Evolutionary conservation across 805 yeast species (phyloP).

Genomic region (Kuraishia floccosa): DNA sequence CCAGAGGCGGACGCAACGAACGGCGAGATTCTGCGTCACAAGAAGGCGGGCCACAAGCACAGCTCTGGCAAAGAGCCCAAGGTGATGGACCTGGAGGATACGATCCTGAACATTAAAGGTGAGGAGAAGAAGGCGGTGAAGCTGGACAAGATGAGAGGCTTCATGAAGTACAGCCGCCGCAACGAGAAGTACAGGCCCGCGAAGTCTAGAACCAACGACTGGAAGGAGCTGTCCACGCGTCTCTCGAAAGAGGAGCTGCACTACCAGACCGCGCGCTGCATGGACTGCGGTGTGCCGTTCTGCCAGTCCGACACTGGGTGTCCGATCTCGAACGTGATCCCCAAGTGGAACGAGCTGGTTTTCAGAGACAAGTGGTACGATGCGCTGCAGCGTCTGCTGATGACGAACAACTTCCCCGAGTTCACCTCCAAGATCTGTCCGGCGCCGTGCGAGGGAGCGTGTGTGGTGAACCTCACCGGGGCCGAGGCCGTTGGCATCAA

Average conservation of each 20-base stretch:
- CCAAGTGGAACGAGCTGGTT: constrained; percentile 95
- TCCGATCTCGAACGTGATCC: constrained; percentile 94
- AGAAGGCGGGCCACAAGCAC: constrained; percentile 21
- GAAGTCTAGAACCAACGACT: constrained; percentile 68
- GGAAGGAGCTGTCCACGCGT: constrained; percentile 83
- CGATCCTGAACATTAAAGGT: constrained; percentile 57
- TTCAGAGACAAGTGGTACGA: constrained; percentile 92
- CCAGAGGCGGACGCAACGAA: constrained; percentile 81
- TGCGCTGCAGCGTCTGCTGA: constrained; percentile 81
- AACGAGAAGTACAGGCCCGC: constrained; percentile 79
- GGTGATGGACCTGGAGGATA: constrained; percentile 82
- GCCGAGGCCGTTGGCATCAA: constrained; percentile 95
- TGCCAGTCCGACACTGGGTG: constrained; percentile 98
- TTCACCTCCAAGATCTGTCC: constrained; percentile 98
- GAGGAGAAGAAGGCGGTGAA: constrained; percentile 54
- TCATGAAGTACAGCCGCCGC: constrained; percentile 87
- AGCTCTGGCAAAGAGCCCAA: constrained; percentile 51
- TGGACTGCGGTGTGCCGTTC: constrained; percentile 99
- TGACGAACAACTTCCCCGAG: constrained; percentile 98
- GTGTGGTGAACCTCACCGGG: constrained; percentile 75
- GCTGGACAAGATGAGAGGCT: constrained; percentile 78
- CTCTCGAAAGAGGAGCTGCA: constrained; percentile 78
- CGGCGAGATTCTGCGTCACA: constrained; percentile 68
- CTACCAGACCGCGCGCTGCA: constrained; percentile 93
- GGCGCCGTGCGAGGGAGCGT: constrained; percentile 98